A percentile compares a stretch with the other conserved stretches of the same genome.
Evolutionary conservation across 2,329 filamentous ascomycete species (phyloP).

Genomic region (Macroventuria anomochaeta): DNA sequence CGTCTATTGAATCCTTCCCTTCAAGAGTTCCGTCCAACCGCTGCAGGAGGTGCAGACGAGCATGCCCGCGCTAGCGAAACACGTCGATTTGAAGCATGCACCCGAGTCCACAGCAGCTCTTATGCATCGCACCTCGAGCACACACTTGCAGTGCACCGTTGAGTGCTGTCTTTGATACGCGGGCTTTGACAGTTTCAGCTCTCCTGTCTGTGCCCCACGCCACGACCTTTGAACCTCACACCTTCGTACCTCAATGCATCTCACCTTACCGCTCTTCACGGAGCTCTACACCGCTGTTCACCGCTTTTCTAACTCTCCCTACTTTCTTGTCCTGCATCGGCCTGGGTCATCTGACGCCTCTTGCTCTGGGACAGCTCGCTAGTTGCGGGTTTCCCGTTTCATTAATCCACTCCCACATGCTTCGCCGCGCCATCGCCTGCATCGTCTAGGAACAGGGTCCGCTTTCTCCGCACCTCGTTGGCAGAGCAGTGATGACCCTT

Average conservation of each 20-base stretch:
- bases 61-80: slow-evolving; percentile 6
- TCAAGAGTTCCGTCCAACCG: slow-evolving; percentile 6
- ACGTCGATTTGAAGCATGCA: slow-evolving; percentile 3
- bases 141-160: slow-evolving; percentile 7
- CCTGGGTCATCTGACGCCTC: slow-evolving; percentile 42
- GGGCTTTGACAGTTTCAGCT: slow-evolving; percentile 9
- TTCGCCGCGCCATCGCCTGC: slow-evolving; percentile 30
- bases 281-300: slow-evolving; percentile 15
- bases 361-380: slow-evolving; percentile 19
- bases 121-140: slow-evolving; percentile 9
- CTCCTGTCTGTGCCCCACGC: background rate
- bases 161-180: slow-evolving; percentile 1
- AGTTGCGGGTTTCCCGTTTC: slow-evolving; percentile 28
- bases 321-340: slow-evolving; percentile 21
- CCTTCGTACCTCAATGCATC: slow-evolving; percentile 3
- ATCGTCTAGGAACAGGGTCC: slow-evolving; percentile 25
- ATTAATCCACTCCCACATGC: slow-evolving; percentile 23
- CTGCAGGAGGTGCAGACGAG: slow-evolving; percentile 7
- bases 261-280: background rate
- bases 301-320: slow-evolving; percentile 12
- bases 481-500: slow-evolving; percentile 22
- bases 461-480: slow-evolving; percentile 28
- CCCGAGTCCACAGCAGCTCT: background rate
- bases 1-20: slow-evolving; percentile 1
- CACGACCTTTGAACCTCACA: slow-evolving; percentile 4